These are phyloP conservation scores for Ramalina intermedia DNA, from an alignment of 495 filamentous ascomycete genomes.

Conservation along the genomic window DNA sequence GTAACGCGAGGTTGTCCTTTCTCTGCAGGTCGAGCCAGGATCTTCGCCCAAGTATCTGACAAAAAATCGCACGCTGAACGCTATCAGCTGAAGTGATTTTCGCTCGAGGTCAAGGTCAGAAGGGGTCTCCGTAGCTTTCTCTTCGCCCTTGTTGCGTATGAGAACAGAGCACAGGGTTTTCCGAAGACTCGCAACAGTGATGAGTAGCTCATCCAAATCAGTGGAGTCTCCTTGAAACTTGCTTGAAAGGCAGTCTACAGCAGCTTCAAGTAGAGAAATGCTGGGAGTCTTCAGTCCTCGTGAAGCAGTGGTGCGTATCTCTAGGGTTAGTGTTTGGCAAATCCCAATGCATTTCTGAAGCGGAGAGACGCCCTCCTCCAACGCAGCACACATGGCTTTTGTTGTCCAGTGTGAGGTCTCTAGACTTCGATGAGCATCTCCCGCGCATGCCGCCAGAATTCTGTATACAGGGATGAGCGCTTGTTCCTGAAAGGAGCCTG, in stretches of 20 bases:
- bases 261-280: slow-evolving; percentile 21
- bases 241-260: slow-evolving; percentile 36
- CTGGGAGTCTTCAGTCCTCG: not conserved
- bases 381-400: slow-evolving; percentile 20
- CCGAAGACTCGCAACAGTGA: slow-evolving; percentile 47
- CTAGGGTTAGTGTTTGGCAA: slow-evolving; percentile 6
- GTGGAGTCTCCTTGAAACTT: slow-evolving; percentile 44
- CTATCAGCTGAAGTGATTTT: not conserved
- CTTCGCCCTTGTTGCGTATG: slow-evolving; percentile 9
- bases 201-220: slow-evolving; percentile 58
- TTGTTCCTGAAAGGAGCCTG: not conserved
- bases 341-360: not conserved
- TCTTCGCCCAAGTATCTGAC: slow-evolving; percentile 38
- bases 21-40: slow-evolving; percentile 23
- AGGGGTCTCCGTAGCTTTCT: not conserved
- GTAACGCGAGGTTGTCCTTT: slow-evolving; percentile 37
- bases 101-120: too few species aligned
- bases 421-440: slow-evolving; percentile 26
- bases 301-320: not conserved
- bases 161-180: slow-evolving; percentile 44
- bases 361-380: slow-evolving; percentile 7
- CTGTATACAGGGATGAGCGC: slow-evolving; percentile 15
- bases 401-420: slow-evolving; percentile 36
- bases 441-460: slow-evolving; percentile 23
- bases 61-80: slow-evolving; percentile 15